Evolutionary conservation across 768 basidiomycete species (phyloP).

Genomic region (Phylloporus sp.): DNA sequence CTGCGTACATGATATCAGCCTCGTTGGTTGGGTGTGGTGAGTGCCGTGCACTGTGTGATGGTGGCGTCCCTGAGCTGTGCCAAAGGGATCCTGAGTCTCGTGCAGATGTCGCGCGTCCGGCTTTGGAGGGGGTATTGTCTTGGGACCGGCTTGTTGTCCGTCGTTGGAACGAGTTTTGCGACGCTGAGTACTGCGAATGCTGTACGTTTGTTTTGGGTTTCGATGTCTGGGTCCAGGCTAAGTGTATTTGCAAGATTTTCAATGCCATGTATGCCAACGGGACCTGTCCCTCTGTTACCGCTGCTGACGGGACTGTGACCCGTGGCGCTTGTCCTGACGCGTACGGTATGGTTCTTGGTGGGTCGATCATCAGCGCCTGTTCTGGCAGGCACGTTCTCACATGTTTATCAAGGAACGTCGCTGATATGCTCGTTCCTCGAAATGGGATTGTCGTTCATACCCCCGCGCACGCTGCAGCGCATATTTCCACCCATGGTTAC

Average conservation of each 20-base stretch:
- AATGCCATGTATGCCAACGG: slow-evolving; percentile 74
- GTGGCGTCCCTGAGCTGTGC: background rate
- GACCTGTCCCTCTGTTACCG: slow-evolving; percentile 61
- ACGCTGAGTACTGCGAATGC: slow-evolving; percentile 72
- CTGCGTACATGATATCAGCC: slow-evolving; percentile 78
- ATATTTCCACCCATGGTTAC: slow-evolving; percentile 83
- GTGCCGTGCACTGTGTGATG: slow-evolving; percentile 16
- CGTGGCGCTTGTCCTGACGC: slow-evolving; percentile 71
- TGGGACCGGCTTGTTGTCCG: slow-evolving; percentile 77
- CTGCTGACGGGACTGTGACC: slow-evolving; percentile 55
- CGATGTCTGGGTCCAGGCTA: background rate
- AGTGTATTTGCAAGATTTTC: slow-evolving; percentile 50
- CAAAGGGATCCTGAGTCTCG: slow-evolving; percentile 69
- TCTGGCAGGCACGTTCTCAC: background rate
- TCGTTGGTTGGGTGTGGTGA: slow-evolving; percentile 74
- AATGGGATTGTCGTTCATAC: slow-evolving; percentile 75
- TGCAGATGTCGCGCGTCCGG: slow-evolving; percentile 72
- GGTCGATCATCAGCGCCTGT: slow-evolving; percentile 1
- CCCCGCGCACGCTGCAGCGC: slow-evolving; percentile 54
- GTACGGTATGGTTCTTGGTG: slow-evolving; percentile 74
- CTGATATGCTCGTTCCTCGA: slow-evolving; percentile 77
- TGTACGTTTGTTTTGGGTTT: slow-evolving; percentile 34
- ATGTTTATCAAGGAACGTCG: slow-evolving; percentile 52
- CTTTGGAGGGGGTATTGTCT: slow-evolving; percentile 63
- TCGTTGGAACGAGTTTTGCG: slow-evolving; percentile 79